phyloP scores from a whole-genome alignment of 2,329 filamentous ascomycete genomes.

The Exophiala dermatitidis region DNA sequence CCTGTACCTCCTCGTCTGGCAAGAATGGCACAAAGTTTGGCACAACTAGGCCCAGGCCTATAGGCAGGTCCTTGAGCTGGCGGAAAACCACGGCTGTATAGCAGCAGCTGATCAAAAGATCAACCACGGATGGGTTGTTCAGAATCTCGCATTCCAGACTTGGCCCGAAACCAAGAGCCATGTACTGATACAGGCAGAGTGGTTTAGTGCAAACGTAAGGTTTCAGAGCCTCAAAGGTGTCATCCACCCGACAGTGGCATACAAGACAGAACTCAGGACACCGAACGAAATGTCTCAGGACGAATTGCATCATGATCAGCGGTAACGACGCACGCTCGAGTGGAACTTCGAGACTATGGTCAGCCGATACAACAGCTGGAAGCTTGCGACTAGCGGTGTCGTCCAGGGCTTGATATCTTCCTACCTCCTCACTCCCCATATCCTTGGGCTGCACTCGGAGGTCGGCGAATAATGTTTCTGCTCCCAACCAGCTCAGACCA shows the following conservation, averaged over 20 bases:
- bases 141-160: conserved; percentile 79
- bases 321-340: conserved; percentile 46
- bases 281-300: conserved; percentile 65
- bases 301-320: conserved; percentile 63
- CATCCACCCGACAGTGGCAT: conserved; percentile 63
- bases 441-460: conserved; percentile 32
- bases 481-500: conserved; percentile 59
- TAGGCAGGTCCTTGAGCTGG: conserved; percentile 48
- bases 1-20: neutral
- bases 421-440: conserved; percentile 1
- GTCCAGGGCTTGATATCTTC: conserved; percentile 16
- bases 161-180: conserved; percentile 75
- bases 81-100: conserved; percentile 49
- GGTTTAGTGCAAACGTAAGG: conserved; percentile 65
- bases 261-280: conserved; percentile 84
- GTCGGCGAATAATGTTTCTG: conserved; percentile 52
- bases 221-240: conserved; percentile 50
- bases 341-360: conserved; percentile 41
- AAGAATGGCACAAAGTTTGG: conserved; percentile 32
- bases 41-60: conserved; percentile 49
- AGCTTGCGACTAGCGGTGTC: conserved; percentile 26
- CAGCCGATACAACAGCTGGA: conserved; percentile 43
- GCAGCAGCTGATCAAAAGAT: conserved; percentile 76
- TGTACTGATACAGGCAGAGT: conserved; percentile 82
- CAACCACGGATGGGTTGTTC: conserved; percentile 72